Evolutionary conservation across 2,329 filamentous ascomycete species (phyloP).

Genomic region (Penicillium griseofulvum): DNA sequence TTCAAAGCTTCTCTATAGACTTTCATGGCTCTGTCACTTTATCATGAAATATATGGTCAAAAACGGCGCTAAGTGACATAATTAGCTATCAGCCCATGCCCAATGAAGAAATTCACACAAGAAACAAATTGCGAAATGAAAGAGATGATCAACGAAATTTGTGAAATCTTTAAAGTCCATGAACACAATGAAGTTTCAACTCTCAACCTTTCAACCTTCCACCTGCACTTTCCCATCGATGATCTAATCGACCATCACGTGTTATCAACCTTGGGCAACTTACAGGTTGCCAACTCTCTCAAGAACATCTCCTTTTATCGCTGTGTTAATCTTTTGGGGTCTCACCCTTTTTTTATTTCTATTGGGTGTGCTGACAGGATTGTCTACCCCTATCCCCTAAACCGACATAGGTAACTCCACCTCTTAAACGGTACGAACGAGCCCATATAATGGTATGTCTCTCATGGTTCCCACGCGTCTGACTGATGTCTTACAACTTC

Average conservation of each 20-base stretch:
- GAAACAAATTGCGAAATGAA: neutral
- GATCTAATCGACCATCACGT: conserved; percentile 28
- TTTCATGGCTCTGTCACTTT: neutral
- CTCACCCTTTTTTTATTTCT: neutral
- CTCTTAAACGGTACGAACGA: neutral
- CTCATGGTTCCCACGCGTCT: conserved; percentile 9
- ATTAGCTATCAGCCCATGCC: neutral
- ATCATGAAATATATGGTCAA: neutral
- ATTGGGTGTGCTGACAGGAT: neutral
- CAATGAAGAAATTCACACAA: neutral
- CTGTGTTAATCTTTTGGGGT: neutral
- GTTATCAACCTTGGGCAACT: conserved; percentile 2
- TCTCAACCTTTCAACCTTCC: neutral
- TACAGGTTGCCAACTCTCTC: conserved; percentile 1
- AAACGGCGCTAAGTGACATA: neutral
- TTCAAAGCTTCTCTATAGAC: neutral
- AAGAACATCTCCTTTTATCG: neutral
- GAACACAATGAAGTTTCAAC: neutral
- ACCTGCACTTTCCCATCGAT: conserved; percentile 8
- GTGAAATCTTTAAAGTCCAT: neutral
- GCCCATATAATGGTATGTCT: conserved; percentile 24
- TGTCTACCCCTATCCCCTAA: neutral
- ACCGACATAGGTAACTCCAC: neutral
- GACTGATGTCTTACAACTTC: conserved; percentile 6
- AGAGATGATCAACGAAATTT: neutral